Percentiles rank a stretch among this genome's conserved stretches.
These are phyloP conservation scores for Euclidium syriacum DNA, from an alignment of 345 rosid species.

Conservation along the genomic window DNA sequence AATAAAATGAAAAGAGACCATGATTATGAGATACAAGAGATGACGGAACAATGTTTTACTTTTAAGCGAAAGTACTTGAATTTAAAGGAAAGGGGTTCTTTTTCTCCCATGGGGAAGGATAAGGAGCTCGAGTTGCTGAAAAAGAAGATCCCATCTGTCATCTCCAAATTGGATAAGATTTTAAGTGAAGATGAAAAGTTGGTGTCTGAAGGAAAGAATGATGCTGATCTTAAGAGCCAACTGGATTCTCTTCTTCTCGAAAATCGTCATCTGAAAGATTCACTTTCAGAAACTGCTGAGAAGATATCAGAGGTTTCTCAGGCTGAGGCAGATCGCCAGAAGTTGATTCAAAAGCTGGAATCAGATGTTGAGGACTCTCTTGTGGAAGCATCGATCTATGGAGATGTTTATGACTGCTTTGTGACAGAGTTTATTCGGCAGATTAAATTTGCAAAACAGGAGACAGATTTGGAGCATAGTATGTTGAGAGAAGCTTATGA, in stretches of 20 bases:
- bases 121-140: conserved; percentile 64
- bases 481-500: conserved; percentile 36
- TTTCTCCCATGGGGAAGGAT: conserved; percentile 50
- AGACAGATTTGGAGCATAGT: conserved; percentile 32
- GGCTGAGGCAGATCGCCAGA: conserved; percentile 37
- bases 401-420: conserved; percentile 47
- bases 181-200: conserved; percentile 44
- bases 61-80: conserved; percentile 56
- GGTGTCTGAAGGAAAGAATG: conserved; percentile 26
- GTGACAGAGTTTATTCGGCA: conserved; percentile 39
- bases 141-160: conserved; percentile 63
- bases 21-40: conserved; percentile 48
- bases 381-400: conserved; percentile 45
- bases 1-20: conserved; percentile 74
- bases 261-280: conserved; percentile 42
- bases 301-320: conserved; percentile 37
- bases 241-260: conserved; percentile 48
- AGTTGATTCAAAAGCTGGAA: conserved; percentile 38
- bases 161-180: conserved; percentile 51
- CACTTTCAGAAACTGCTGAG: conserved; percentile 49
- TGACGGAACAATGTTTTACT: conserved; percentile 59
- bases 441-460: conserved; percentile 29
- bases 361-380: conserved; percentile 42
- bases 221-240: conserved; percentile 42
- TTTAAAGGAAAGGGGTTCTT: conserved; percentile 50